Conservation (phyloP, 2,329 filamentous ascomycete species). For the Colletotrichum magnum region DNA sequence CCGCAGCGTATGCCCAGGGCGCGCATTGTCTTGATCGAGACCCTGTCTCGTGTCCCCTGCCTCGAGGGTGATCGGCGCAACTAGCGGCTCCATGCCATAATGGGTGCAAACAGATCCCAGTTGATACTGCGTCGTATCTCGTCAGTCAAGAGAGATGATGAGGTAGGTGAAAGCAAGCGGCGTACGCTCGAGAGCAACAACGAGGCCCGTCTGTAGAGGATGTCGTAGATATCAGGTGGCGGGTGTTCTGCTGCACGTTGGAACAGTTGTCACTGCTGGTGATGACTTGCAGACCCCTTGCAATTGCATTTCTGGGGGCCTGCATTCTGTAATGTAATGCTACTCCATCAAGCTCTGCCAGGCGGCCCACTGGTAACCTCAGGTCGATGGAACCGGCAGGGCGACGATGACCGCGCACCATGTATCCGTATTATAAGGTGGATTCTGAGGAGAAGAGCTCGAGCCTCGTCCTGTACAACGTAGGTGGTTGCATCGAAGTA, state of each 20-base stretch:
- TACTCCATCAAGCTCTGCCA: not conserved
- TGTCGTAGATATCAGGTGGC: constrained; percentile 9
- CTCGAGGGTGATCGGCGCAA: constrained; percentile 24
- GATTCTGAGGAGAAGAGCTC: constrained; percentile 33
- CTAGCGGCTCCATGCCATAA: constrained; percentile 26
- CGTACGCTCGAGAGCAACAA: not conserved
- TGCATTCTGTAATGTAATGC: constrained; percentile 8
- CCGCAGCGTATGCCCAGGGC: too few relatives aligned
- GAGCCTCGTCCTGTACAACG: constrained; percentile 23
- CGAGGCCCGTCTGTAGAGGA: not conserved
- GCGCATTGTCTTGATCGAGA: constrained; percentile 12
- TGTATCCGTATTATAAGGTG: not conserved
- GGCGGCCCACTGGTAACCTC: constrained; percentile 9
- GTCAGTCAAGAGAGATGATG: not conserved
- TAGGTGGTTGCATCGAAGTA: constrained; percentile 6
- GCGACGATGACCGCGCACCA: not conserved
- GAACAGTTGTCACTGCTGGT: constrained; percentile 13
- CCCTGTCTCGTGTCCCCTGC: constrained; percentile 6
- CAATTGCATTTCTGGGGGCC: constrained; percentile 26
- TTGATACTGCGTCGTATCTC: not conserved
- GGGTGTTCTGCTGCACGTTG: constrained; percentile 33
- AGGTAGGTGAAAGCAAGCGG: not conserved
- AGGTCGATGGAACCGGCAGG: constrained; percentile 22
- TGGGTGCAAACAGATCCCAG: constrained; percentile 7
- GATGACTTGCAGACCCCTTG: constrained; percentile 33